A percentile compares a stretch with the other conserved stretches of the same genome.
Evolutionary conservation across 2,329 filamentous ascomycete genomes (phyloP).

Genomic region (Amesomyces nigricolor): DNA sequence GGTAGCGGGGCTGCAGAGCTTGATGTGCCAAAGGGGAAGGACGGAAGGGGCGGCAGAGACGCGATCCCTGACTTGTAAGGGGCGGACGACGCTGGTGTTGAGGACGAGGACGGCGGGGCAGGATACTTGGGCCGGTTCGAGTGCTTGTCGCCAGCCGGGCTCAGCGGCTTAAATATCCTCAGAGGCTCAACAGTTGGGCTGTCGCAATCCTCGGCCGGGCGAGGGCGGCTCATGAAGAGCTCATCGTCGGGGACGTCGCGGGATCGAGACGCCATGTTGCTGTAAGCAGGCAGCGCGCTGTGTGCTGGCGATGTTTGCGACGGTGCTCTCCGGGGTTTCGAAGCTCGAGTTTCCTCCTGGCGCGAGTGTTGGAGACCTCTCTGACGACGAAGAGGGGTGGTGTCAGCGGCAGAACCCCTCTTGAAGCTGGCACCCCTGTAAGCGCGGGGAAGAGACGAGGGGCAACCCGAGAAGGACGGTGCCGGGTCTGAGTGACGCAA

Average conservation of each 20-base stretch:
- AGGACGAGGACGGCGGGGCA: constrained; percentile 37
- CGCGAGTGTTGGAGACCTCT: neutral
- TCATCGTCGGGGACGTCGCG: constrained; percentile 71
- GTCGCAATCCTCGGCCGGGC: constrained; percentile 47
- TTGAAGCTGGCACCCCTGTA: neutral
- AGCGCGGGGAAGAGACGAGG: neutral
- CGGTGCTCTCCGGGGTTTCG: neutral
- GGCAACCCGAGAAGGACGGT: too few relatives aligned
- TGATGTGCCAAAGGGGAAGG: constrained; percentile 63
- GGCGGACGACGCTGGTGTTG: constrained; percentile 35
- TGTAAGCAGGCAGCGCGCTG: neutral
- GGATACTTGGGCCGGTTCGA: constrained; percentile 48
- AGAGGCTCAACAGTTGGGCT: constrained; percentile 79
- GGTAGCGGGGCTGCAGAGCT: constrained; percentile 61
- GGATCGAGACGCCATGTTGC: constrained; percentile 43
- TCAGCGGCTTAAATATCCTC: constrained; percentile 75
- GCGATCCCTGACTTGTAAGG: constrained; percentile 41
- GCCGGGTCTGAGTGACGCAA: neutral
- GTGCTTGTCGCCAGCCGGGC: constrained; percentile 47
- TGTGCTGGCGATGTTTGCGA: neutral
- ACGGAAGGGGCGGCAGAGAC: constrained; percentile 26
- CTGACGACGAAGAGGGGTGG: neutral
- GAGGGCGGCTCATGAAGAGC: constrained; percentile 66
- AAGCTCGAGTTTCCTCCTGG: neutral
- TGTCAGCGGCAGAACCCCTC: neutral